Evolutionary conservation across 106 monocot genomes (phyloP).

Genomic region (Apostasia ramifera): DNA sequence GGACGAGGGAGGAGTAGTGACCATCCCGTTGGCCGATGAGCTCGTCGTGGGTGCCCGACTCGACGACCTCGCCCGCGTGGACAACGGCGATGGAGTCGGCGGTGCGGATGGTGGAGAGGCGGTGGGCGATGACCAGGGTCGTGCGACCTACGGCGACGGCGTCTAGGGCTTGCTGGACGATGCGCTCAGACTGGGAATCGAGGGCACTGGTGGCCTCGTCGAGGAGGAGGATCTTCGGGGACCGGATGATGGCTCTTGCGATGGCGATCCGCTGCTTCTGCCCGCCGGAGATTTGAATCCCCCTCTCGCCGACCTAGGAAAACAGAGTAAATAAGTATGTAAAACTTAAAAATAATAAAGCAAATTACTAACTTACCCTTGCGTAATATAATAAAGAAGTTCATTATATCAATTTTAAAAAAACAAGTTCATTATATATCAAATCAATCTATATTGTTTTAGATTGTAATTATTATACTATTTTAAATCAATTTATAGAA

Average conservation of each 20-base stretch:
- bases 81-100: slow-evolving; percentile 57
- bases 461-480: too few relatives aligned
- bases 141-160: slow-evolving; percentile 43
- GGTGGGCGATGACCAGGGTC: slow-evolving; percentile 65
- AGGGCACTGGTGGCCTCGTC: slow-evolving; percentile 84
- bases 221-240: slow-evolving; percentile 62
- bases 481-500: too few relatives aligned
- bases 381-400: too few relatives aligned
- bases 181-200: slow-evolving; percentile 56
- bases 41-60: slow-evolving; percentile 57
- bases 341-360: too few relatives aligned
- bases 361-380: too few relatives aligned
- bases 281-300: slow-evolving; percentile 71
- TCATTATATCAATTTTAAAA: too few relatives aligned
- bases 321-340: not conserved
- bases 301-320: slow-evolving; percentile 55
- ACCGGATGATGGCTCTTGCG: slow-evolving; percentile 58
- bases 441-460: too few relatives aligned
- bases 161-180: slow-evolving; percentile 67
- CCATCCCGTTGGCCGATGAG: slow-evolving; percentile 38
- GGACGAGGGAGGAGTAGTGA: slow-evolving; percentile 50
- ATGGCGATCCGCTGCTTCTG: slow-evolving; percentile 78
- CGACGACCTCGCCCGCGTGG: slow-evolving; percentile 41
- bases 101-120: slow-evolving; percentile 63
- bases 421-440: too few relatives aligned